These are phyloP conservation scores for Trametes cinnabarina DNA, from an alignment of 768 basidiomycete genomes.

Conservation along the genomic window DNA sequence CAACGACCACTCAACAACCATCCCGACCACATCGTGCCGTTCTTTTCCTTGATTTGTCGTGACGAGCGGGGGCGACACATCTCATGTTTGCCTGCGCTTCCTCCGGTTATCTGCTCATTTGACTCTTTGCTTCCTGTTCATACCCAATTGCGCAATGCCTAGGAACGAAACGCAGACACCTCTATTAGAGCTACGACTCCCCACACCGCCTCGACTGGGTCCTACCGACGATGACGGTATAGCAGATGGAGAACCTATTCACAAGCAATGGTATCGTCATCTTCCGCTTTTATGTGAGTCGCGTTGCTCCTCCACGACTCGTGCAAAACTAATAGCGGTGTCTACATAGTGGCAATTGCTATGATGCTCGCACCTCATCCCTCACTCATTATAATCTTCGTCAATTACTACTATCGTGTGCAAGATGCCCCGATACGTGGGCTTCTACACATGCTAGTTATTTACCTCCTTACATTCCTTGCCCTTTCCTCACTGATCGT, in stretches of 20 bases:
- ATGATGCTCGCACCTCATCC: conserved; percentile 73
- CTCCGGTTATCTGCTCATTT: neutral
- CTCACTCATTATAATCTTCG: conserved; percentile 64
- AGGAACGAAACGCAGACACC: conserved; percentile 7
- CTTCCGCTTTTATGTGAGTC: conserved; percentile 20
- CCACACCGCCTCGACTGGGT: conserved; percentile 11
- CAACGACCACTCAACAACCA: neutral
- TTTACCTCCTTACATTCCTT: conserved; percentile 66
- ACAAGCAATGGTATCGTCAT: conserved; percentile 22
- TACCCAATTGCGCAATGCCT: conserved; percentile 2
- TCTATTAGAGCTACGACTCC: conserved; percentile 11
- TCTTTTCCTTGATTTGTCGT: neutral
- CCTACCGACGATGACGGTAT: conserved; percentile 17
- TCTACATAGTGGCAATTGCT: conserved; percentile 42
- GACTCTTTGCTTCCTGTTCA: neutral
- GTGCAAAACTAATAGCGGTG: neutral
- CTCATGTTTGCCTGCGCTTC: neutral
- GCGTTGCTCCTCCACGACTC: neutral
- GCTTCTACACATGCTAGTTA: conserved; percentile 51
- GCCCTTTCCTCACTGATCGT: conserved; percentile 71
- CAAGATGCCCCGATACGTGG: conserved; percentile 48
- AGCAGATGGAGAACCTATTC: neutral
- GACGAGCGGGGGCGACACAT: conserved; percentile 2
- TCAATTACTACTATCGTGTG: conserved; percentile 62
- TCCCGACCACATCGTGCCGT: neutral